Evolutionary conservation across 495 filamentous ascomycete species (phyloP), one percentile per base, ranked within the genome.

Genomic region (Penicillium diatomitis): DNA sequence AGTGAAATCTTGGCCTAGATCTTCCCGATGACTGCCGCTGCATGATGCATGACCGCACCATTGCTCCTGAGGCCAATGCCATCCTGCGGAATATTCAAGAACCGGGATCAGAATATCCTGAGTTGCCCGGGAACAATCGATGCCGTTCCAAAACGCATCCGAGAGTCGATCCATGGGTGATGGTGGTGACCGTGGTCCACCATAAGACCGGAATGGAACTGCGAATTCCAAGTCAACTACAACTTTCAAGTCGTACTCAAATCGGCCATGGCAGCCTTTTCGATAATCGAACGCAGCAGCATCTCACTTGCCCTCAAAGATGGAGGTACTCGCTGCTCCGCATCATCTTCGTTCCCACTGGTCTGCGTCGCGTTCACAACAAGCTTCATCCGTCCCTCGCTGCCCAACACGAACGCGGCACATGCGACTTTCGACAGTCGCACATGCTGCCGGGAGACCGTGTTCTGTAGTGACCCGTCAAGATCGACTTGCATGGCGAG

Each of bases 381-480:
- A 11, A 81, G 46, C 62, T 82, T 82, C 47, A 78, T 55, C 48
- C 66, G 74, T 8, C 78, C 71, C 6, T 80, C 78, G 5, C 52
- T 60, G 4, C 73, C 75, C 20, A 81, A 28, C 28, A 77, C 70
- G 62, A 81, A 82, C 36, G 69, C 72, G 12, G 71, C 72, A 56
- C 74, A 79, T 2, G 75, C 68, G 54, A 79, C 62, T 50, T 74
- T 77, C 36, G 70, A 63, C 8, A 81, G 52, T 0, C 68, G 63
- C 11, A 80, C 66, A 51, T 65, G 64, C n/a, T 68, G 54, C 37
- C 64, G 55, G 3, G 58, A 47, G 5, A 46, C 38, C 7, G 53
- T 34, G 3, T 53, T 44, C 20, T 49, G 40, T 10, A 50, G 54
- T 2, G 50, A 50, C 5, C 60, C 62, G 29, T 56, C 58, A 38